A percentile compares a stretch with the other conserved stretches of the same genome.
phyloP scores from a whole-genome alignment of 2,329 filamentous ascomycete genomes.

The Grosmannia huntii region DNA sequence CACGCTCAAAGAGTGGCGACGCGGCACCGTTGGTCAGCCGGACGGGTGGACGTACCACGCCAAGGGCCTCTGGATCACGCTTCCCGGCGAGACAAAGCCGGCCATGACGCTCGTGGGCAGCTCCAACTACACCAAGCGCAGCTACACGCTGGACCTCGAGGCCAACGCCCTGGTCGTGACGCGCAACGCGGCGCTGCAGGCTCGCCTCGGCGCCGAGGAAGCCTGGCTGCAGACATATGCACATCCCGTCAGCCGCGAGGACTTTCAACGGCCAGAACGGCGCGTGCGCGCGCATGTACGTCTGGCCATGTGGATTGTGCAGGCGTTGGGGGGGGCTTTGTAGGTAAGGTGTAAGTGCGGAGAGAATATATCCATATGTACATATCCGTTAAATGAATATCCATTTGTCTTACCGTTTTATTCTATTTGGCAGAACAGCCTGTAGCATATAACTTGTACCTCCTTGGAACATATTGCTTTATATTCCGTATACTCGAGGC shows the following conservation, averaged over 20 bases:
- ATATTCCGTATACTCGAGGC: too few relatives aligned
- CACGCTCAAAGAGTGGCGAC: slow-evolving; percentile 74
- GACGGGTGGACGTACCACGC: slow-evolving; percentile 96
- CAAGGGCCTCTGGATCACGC: slow-evolving; percentile 84
- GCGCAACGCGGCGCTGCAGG: slow-evolving; percentile 56
- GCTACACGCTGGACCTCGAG: slow-evolving; percentile 85
- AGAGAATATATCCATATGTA: too few relatives aligned
- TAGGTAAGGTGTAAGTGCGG: slow-evolving; percentile 22
- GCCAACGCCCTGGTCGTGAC: slow-evolving; percentile 81
- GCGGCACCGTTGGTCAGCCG: slow-evolving; percentile 65
- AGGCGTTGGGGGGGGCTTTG: slow-evolving; percentile 74
- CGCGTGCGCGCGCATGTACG: slow-evolving; percentile 76
- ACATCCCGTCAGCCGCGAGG: slow-evolving; percentile 53
- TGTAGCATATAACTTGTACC: too few relatives aligned
- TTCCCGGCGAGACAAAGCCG: slow-evolving; percentile 52
- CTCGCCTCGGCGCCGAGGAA: slow-evolving; percentile 65
- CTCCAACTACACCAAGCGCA: slow-evolving; percentile 90
- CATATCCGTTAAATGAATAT: too few relatives aligned
- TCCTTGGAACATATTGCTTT: too few relatives aligned
- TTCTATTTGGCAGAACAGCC: too few relatives aligned
- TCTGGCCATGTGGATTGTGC: slow-evolving; percentile 88
- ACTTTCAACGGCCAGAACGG: slow-evolving; percentile 70
- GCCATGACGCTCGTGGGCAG: slow-evolving; percentile 77
- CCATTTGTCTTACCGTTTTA: too few relatives aligned
- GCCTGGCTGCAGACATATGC: slow-evolving; percentile 68